Base-by-base conservation (phyloP, 208 protist genomes). In the Sergeia podlipaevii region DNA sequence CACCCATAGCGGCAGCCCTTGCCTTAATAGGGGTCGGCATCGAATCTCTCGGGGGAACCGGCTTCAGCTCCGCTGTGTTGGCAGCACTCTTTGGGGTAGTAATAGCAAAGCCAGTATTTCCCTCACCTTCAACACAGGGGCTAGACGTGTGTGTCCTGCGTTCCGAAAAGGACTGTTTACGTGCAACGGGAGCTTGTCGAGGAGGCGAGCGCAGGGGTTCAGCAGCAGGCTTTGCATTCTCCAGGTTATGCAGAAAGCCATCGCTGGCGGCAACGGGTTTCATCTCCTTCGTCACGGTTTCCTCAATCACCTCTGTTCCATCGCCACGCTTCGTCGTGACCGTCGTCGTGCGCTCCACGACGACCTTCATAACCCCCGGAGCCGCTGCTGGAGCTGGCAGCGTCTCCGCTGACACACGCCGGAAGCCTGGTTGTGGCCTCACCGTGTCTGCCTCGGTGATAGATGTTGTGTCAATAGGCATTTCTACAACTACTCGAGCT, bases 401-500 rank as follows among this genome's bases (percentile, higher is more conserved):
- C 15, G 39, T 20, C 24, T n/a, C 33, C 15, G 10, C 33, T 38
- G 10, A 10, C 10, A 38, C 33, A 10, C 11, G 33, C 33, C 33
- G 33, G 17, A 26, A 27, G 20, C 6, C 38, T 46, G 24, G 36
- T 18, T 38, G 33, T 15, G 11, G 33, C 39, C 24, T 15, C 39
- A 8, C 10, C 39, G 10, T 6, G 10, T n/a, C 30, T 1, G 39
- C 37, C 37, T 26, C 17, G 4, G 18, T 28, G 1, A 24, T 15
- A 32, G 43, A 24, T 37, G 24, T 21, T 15, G n/a, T 11, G 20
- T 41, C 21, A 23, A 15, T 38, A 44, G 56, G 54, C 13, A 89
- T 15, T 28, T 89, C 67, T 21, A 85, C 46, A 1, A 65, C 36
- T 13, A 85, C 77, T 13, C 70, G 76, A 2, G 80, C 80, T 36